phyloP scores from a whole-genome alignment of 768 basidiomycete species.

The Boletus reticulatus region DNA sequence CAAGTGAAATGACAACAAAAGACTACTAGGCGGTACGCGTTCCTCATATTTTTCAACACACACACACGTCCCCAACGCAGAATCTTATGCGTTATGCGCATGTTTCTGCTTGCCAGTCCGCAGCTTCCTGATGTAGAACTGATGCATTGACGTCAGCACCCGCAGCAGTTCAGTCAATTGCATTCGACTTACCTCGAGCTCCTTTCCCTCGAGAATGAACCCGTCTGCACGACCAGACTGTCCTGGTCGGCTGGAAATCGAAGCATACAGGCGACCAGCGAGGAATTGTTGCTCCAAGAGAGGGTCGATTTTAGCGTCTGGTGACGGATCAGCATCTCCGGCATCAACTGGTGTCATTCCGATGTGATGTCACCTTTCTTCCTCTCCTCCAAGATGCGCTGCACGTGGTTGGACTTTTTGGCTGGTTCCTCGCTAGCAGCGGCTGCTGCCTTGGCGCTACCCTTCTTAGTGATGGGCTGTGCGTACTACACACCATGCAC shows the following conservation, averaged over 20 bases:
- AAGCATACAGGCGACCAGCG: conserved; percentile 93
- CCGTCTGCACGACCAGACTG: conserved; percentile 97
- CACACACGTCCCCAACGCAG: not conserved
- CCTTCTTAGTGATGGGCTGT: conserved; percentile 90
- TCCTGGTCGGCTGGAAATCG: conserved; percentile 92
- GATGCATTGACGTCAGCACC: conserved; percentile 23
- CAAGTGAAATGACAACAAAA: not conserved
- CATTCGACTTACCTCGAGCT: conserved; percentile 74
- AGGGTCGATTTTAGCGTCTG: conserved; percentile 89
- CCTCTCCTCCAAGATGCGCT: conserved; percentile 82
- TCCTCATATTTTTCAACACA: no score
- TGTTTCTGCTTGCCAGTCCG: conserved; percentile 96
- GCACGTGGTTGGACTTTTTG: conserved; percentile 89
- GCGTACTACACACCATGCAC: conserved; percentile 64
- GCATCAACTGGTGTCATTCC: not conserved
- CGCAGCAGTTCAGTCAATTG: not conserved
- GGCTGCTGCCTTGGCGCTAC: conserved; percentile 52
- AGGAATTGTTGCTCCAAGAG: conserved; percentile 88
- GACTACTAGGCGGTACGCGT: not conserved
- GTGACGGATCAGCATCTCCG: conserved; percentile 14
- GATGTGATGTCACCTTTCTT: conserved; percentile 69
- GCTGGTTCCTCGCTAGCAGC: conserved; percentile 51
- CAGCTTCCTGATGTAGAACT: conserved; percentile 96
- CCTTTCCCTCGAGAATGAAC: conserved; percentile 97
- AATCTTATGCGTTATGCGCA: conserved; percentile 48